Evolutionary conservation across 2,329 filamentous ascomycete species (phyloP), one percentile per base, ranked within the genome.

Genomic region (Amesomyces nigricolor): DNA sequence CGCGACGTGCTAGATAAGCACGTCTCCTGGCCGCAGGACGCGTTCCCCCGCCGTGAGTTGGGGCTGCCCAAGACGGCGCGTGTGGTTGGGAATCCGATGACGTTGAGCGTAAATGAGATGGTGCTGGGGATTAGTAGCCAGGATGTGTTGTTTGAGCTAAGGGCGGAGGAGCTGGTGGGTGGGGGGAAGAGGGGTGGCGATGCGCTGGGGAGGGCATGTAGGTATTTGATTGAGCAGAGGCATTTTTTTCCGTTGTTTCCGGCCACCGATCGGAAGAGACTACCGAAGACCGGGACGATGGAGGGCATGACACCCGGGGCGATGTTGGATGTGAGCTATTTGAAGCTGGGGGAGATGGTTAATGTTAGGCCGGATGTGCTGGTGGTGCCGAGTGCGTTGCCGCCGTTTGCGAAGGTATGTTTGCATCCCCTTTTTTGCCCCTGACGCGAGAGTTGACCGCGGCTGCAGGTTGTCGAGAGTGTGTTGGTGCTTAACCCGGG

Each of bases 231-330:
- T 55, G 88, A 96, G 71, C 94, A 65, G 72, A 78, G 91, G 6
- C 91, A 94, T 67, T 97, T 91, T 71, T 90, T 90, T 65, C 94
- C 94, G 0, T 73, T 97, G 0, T 96, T 91, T 66, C 94, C 94
- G 5, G 85, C 92, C 0, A 79, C 85, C 11, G 83, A 87, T 49
- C 79, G 91, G 47, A 78, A 82, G 55, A 82, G 75, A 61, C 73
- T 89, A 53, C 83, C 86, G 30, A 86, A 80, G 67, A 82, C 83
- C 1, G 84, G 83, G 0, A 81, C 79, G 1, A 76, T 74, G 16
- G 77, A 80, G 56, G 81, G 79, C 0, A 64, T 81, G 38, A 83
- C 82, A 4, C 85, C 87, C 0, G 91, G 91, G 0, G 84, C 89
- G 0, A 85, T 87, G 76, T 69, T 97, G 50, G 94, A 99, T 70